These are phyloP conservation scores for Candida quercuum DNA, from an alignment of 805 yeast species.

Conservation along the genomic window DNA sequence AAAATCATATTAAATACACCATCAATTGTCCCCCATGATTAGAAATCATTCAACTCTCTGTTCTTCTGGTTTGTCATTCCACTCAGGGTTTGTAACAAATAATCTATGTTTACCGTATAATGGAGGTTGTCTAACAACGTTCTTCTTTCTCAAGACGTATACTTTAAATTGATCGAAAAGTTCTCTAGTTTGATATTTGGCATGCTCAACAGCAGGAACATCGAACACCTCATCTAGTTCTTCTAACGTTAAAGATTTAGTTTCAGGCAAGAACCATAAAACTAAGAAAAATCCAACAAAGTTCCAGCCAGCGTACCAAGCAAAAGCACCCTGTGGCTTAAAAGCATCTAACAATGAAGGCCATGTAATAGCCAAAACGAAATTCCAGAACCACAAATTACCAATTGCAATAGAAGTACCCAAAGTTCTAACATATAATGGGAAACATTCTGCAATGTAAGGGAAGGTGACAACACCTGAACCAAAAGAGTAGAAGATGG, in stretches of 20 bases:
- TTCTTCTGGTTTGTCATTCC: slow-evolving; percentile 56
- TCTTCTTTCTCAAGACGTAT: slow-evolving; percentile 39
- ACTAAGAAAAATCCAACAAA: slow-evolving; percentile 63
- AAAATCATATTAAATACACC: background rate
- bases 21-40: background rate
- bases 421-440: slow-evolving; percentile 70
- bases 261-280: slow-evolving; percentile 65
- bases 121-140: slow-evolving; percentile 46
- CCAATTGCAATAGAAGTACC: slow-evolving; percentile 80
- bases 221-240: slow-evolving; percentile 68
- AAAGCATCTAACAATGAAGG: slow-evolving; percentile 63
- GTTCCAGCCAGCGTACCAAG: slow-evolving; percentile 87
- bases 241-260: slow-evolving; percentile 61
- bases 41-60: slow-evolving; percentile 40
- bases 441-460: slow-evolving; percentile 80
- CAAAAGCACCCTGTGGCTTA: slow-evolving; percentile 80
- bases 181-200: slow-evolving; percentile 38
- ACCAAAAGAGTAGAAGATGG: slow-evolving; percentile 74
- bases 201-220: slow-evolving; percentile 53
- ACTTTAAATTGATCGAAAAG: slow-evolving; percentile 40
- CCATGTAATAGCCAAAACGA: slow-evolving; percentile 71
- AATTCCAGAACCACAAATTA: slow-evolving; percentile 70
- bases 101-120: slow-evolving; percentile 51
- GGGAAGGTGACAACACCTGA: slow-evolving; percentile 91
- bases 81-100: slow-evolving; percentile 55